These are phyloP conservation scores for Fusarium pseudograminearum DNA, from an alignment of 2,329 filamentous ascomycete genomes.

Conservation along the genomic window DNA sequence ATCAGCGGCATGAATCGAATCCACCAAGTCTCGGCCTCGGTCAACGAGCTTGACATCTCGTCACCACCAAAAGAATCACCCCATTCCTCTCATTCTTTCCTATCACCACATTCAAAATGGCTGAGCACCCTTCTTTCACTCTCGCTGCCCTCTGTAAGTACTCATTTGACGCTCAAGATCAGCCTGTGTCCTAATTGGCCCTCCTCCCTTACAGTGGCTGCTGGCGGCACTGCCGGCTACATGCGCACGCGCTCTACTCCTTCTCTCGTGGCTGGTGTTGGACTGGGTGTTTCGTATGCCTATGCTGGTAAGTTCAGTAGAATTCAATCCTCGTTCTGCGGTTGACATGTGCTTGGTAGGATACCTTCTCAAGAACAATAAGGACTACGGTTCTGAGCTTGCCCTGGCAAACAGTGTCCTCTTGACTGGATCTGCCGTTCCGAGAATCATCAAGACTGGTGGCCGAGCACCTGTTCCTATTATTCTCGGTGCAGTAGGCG, in stretches of 20 bases:
- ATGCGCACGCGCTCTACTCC: slow-evolving; percentile 45
- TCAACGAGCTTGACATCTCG: background rate
- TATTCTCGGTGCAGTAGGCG: slow-evolving; percentile 50
- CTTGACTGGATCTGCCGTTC: slow-evolving; percentile 54
- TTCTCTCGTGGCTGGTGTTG: slow-evolving; percentile 45
- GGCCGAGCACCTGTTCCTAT: slow-evolving; percentile 54
- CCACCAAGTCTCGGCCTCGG: slow-evolving; percentile 9
- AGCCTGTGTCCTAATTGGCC: background rate
- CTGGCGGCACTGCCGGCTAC: slow-evolving; percentile 44
- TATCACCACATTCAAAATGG: slow-evolving; percentile 46
- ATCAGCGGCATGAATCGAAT: background rate
- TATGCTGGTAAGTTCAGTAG: slow-evolving; percentile 35
- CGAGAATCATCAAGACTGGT: slow-evolving; percentile 55
- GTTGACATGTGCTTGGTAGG: slow-evolving; percentile 43
- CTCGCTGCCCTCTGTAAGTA: slow-evolving; percentile 55
- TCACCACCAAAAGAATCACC: slow-evolving; percentile 7
- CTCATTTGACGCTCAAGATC: background rate
- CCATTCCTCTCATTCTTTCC: background rate
- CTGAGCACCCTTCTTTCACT: slow-evolving; percentile 57
- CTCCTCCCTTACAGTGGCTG: slow-evolving; percentile 32
- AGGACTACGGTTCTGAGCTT: slow-evolving; percentile 58
- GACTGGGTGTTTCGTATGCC: slow-evolving; percentile 45
- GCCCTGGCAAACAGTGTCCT: slow-evolving; percentile 56
- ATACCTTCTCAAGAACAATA: slow-evolving; percentile 57
- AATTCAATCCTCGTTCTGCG: too few species aligned